Base-by-base conservation (phyloP, 2,329 filamentous ascomycete genomes). In the Capronia epimyces region DNA sequence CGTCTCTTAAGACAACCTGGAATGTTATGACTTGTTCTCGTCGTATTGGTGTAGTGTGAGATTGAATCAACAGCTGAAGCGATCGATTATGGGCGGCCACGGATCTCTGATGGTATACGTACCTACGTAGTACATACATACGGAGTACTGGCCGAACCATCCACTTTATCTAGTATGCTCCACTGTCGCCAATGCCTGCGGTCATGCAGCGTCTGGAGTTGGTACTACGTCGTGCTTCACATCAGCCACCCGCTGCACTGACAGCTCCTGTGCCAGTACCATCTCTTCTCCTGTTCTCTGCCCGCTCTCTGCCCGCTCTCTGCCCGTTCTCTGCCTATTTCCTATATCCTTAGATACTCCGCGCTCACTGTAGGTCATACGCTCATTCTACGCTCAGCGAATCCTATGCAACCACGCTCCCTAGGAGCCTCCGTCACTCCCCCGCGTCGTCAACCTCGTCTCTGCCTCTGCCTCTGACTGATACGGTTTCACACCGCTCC, bases 261-360 rank as follows among this genome's bases (percentile, higher is more conserved):
- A 15, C 39, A 15, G 3, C 39, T 25, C 39, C 21, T 42, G 9
- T 24, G 39, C 39, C 39, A 42, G 13, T 20, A 42, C 41, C 32
- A 31, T 32, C 39, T 42, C 42, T 46, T 34, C 43, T 24, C 18
- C 31, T 36, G 36, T 47, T 37, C 49, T 27, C 22, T 29, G 9
- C 39, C 43, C 44, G 27, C 44, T 46, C 18, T 50, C 45, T 24
- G 31, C 39, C 37, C 39, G 8, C 45, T 52, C 37, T 22, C 44
- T 49, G 36, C 46, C 40, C 20, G 41, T 46, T 27, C 43, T 48
- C 24, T 42, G 34, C 41, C 27, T 55, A 24, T 42, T 45, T 42
- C 48, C 36, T 46, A 20, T 44, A 9, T 24, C 22, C 46, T 8
- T n/a, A 15, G 3, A 31, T 48, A n/a, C 15, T 39, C 25, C 16